A percentile compares a stretch with the other conserved stretches of the same genome.
phyloP scores from a whole-genome alignment of 257 asterid species.

The Buddleja alternifolia region DNA sequence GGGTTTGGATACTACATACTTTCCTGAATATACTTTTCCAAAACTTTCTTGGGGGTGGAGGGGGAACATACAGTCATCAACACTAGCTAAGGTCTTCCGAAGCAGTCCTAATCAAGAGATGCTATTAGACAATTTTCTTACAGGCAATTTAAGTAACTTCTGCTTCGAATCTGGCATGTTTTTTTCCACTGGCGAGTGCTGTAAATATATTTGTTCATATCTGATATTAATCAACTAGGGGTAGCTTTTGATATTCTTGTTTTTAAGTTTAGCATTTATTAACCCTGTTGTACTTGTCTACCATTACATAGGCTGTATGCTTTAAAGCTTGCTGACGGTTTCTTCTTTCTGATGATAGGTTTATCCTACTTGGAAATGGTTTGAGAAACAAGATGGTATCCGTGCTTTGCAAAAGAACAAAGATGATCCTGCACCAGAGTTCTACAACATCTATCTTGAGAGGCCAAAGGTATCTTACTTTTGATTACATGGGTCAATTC shows the following conservation, averaged over 20 bases:
- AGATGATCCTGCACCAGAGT: constrained; percentile 96
- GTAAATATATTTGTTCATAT: not conserved
- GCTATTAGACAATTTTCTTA: not conserved
- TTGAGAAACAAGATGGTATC: constrained; percentile 98
- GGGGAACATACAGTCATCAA: too few relatives aligned
- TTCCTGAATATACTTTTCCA: not conserved
- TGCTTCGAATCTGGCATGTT: not conserved
- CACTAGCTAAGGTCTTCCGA: not conserved
- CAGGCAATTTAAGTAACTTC: constrained; percentile 4
- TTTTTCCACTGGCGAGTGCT: not conserved
- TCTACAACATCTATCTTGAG: constrained; percentile 94
- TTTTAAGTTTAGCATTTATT: not conserved
- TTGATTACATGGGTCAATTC: constrained; percentile 16
- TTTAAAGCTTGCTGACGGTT: constrained; percentile 24
- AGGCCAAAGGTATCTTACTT: constrained; percentile 84
- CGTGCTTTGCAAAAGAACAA: constrained; percentile 90
- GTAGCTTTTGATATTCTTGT: not conserved
- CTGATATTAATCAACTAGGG: not conserved
- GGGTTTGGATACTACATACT: not conserved
- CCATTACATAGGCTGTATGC: constrained; percentile 6
- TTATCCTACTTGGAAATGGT: constrained; percentile 99
- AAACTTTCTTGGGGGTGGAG: not conserved
- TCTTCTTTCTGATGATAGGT: constrained; percentile 53
- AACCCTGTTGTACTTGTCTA: constrained; percentile 13
- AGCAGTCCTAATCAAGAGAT: not conserved